phyloP scores from a whole-genome alignment of 257 asterid genomes.

The Misopates orontium region DNA sequence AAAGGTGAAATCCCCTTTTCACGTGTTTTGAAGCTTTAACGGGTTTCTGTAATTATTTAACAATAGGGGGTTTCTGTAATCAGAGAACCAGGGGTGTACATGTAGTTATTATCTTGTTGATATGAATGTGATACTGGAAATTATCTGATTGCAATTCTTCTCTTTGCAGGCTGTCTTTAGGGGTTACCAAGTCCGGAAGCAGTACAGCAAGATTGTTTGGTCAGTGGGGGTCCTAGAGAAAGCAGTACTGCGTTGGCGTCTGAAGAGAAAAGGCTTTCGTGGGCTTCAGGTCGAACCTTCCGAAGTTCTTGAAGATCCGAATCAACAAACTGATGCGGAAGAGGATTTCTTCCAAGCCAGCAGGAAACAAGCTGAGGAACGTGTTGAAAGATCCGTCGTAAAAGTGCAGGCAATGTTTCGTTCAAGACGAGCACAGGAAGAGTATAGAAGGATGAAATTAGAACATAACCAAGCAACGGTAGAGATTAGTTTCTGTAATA shows the following conservation, averaged over 20 bases:
- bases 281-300: slow-evolving; percentile 72
- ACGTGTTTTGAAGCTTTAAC: too few relatives aligned
- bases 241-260: slow-evolving; percentile 89
- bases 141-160: slow-evolving; percentile 19
- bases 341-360: slow-evolving; percentile 91
- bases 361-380: slow-evolving; percentile 97
- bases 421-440: slow-evolving; percentile 89
- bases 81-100: too few relatives aligned
- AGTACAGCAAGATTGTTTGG: slow-evolving; percentile 76
- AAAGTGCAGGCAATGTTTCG: slow-evolving; percentile 96
- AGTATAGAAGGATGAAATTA: slow-evolving; percentile 83
- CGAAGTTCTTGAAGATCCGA: slow-evolving; percentile 32
- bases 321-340: slow-evolving; percentile 56
- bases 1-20: too few relatives aligned
- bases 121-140: slow-evolving; percentile 7
- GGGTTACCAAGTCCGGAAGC: slow-evolving; percentile 79
- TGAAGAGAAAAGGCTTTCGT: slow-evolving; percentile 90
- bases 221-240: slow-evolving; percentile 95
- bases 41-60: too few relatives aligned
- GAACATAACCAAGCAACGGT: slow-evolving; percentile 65
- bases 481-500: slow-evolving; percentile 4
- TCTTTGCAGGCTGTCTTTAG: slow-evolving; percentile 69
- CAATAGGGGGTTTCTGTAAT: too few relatives aligned
- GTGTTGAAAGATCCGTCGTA: slow-evolving; percentile 89
- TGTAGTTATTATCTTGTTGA: too few relatives aligned